Evolutionary conservation across 176 grass and related monocot genomes (phyloP).

Genomic region (Saccharum officinarum): DNA sequence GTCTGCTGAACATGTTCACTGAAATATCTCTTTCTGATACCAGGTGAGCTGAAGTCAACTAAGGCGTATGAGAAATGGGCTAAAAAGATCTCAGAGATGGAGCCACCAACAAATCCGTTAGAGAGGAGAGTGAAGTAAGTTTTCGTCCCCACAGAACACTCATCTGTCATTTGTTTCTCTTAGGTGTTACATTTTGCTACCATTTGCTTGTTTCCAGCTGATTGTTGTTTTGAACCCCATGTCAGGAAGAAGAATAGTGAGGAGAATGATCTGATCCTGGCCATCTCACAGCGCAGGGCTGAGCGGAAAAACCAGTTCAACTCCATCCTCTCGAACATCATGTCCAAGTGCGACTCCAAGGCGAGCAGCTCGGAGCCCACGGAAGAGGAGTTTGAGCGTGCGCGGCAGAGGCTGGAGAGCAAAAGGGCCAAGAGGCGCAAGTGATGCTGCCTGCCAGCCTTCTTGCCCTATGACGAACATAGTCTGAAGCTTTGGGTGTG

Average conservation of each 20-base stretch:
- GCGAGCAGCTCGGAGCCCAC: constrained; percentile 59
- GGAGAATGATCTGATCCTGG: constrained; percentile 58
- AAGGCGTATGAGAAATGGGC: constrained; percentile 83
- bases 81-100: constrained; percentile 77
- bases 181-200: neutral
- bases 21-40: constrained; percentile 10
- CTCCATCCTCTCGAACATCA: constrained; percentile 79
- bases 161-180: neutral
- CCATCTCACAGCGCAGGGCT: constrained; percentile 60
- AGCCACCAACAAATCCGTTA: constrained; percentile 85
- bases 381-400: constrained; percentile 80
- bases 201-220: neutral
- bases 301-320: constrained; percentile 70
- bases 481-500: neutral
- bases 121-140: constrained; percentile 79
- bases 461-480: neutral
- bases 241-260: constrained; percentile 60
- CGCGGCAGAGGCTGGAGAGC: constrained; percentile 65
- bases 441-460: constrained; percentile 8
- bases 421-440: constrained; percentile 43
- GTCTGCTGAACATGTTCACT: neutral
- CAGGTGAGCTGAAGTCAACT: constrained; percentile 77
- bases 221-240: neutral
- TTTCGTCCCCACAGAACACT: neutral
- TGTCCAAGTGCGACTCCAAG: constrained; percentile 65